phyloP scores from a whole-genome alignment of 2,329 filamentous ascomycete species.

The Colletotrichum viniferum region DNA sequence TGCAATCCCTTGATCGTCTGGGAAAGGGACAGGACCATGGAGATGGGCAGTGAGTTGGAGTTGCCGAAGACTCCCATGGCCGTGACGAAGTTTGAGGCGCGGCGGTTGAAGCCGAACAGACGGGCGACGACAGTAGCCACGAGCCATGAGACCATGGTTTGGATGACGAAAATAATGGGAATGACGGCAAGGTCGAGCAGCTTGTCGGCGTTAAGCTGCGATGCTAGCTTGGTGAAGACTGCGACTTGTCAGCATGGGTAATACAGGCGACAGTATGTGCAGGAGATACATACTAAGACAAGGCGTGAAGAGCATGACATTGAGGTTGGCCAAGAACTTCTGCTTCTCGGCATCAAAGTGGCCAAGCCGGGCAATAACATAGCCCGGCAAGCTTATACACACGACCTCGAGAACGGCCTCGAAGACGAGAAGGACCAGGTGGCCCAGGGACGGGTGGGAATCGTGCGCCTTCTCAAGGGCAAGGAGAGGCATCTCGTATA shows the following conservation, averaged over 20 bases:
- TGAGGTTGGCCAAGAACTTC: slow-evolving; percentile 95
- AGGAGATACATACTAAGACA: slow-evolving; percentile 75
- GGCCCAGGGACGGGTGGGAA: slow-evolving; percentile 67
- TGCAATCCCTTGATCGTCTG: slow-evolving; percentile 91
- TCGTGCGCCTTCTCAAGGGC: slow-evolving; percentile 47
- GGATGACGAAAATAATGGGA: slow-evolving; percentile 88
- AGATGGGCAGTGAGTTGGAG: slow-evolving; percentile 97
- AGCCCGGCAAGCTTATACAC: slow-evolving; percentile 92
- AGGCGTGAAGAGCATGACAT: slow-evolving; percentile 94
- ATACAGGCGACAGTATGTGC: neutral
- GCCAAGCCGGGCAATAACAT: slow-evolving; percentile 86
- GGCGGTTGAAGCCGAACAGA: slow-evolving; percentile 80
- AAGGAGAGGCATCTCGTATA: slow-evolving; percentile 46
- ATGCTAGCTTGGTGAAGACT: slow-evolving; percentile 98
- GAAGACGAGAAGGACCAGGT: slow-evolving; percentile 84
- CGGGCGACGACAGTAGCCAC: slow-evolving; percentile 75
- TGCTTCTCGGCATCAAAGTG: slow-evolving; percentile 96
- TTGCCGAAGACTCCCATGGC: slow-evolving; percentile 99
- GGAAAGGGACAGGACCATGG: slow-evolving; percentile 90
- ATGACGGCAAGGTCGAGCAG: slow-evolving; percentile 90
- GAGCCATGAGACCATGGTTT: slow-evolving; percentile 84
- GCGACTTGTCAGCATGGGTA: slow-evolving; percentile 23
- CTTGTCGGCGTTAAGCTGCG: slow-evolving; percentile 90
- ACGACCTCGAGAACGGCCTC: slow-evolving; percentile 95
- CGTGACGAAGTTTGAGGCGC: slow-evolving; percentile 91